Percentiles rank a stretch among this genome's conserved stretches.
Evolutionary conservation across 805 yeast genomes (phyloP).

Genomic region (Candida wancherniae): DNA sequence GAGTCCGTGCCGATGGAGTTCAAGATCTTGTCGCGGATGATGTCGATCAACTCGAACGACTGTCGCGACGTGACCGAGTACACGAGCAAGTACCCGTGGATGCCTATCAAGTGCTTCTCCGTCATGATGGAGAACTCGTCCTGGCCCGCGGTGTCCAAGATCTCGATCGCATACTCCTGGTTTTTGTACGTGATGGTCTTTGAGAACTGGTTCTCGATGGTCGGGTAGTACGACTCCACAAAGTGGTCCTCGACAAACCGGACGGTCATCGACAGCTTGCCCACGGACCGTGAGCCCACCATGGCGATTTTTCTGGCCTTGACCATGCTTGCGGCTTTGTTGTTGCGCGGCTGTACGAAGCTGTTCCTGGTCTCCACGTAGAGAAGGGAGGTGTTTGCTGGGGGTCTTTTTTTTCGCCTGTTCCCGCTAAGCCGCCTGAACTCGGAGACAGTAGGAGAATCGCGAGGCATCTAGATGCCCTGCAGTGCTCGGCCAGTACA

Average conservation of each 20-base stretch:
- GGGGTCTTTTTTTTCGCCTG: too few relatives aligned
- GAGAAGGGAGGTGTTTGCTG: too few relatives aligned
- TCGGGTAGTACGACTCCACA: slow-evolving; percentile 85
- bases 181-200: slow-evolving; percentile 65
- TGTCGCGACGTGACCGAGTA: slow-evolving; percentile 76
- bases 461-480: too few relatives aligned
- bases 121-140: slow-evolving; percentile 81
- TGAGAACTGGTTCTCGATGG: slow-evolving; percentile 80
- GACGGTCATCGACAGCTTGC: slow-evolving; percentile 80
- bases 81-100: slow-evolving; percentile 78
- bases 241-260: slow-evolving; percentile 85
- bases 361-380: too few relatives aligned
- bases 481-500: too few relatives aligned
- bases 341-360: too few relatives aligned
- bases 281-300: slow-evolving; percentile 85
- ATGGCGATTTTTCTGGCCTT: slow-evolving; percentile 75
- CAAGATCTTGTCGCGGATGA: slow-evolving; percentile 78
- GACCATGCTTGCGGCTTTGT: too few relatives aligned
- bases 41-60: slow-evolving; percentile 70
- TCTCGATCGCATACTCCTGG: slow-evolving; percentile 75
- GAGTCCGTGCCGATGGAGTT: slow-evolving; percentile 54
- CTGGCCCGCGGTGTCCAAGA: slow-evolving; percentile 90
- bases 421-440: too few relatives aligned
- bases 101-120: slow-evolving; percentile 72
- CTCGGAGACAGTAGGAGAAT: too few relatives aligned